Percentiles rank a stretch among this genome's conserved stretches.
phyloP scores from a whole-genome alignment of 148 eudicot species.

The Rheum nobile region DNA sequence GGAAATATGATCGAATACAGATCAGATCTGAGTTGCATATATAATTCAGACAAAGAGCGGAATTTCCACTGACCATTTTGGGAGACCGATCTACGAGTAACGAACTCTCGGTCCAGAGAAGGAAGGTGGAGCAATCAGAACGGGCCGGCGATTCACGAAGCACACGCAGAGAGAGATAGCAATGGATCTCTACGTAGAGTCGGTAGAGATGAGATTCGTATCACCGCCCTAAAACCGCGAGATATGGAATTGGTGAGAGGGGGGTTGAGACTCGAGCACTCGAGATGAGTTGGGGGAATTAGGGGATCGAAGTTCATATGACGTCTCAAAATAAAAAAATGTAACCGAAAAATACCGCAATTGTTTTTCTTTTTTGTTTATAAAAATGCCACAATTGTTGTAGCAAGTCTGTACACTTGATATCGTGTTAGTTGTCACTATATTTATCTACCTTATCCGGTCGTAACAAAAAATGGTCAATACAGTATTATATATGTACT shows the following conservation, averaged over 20 bases:
- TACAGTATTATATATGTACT: too few species aligned
- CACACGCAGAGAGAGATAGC: not conserved
- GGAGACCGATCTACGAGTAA: not conserved
- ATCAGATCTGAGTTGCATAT: slow-evolving; percentile 7
- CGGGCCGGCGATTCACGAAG: slow-evolving; percentile 1
- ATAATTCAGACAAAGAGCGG: not conserved
- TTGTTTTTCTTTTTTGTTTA: too few species aligned
- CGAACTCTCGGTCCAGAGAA: not conserved
- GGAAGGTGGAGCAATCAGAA: not conserved
- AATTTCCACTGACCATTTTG: slow-evolving; percentile 4
- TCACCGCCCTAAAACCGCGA: not conserved
- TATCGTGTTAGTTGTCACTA: too few species aligned
- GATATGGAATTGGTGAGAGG: not conserved
- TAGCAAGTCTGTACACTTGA: too few species aligned
- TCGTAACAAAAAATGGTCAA: too few species aligned
- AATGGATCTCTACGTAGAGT: not conserved
- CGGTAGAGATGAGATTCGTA: not conserved
- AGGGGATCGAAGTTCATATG: not conserved
- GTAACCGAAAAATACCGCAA: not conserved
- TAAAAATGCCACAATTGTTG: too few species aligned
- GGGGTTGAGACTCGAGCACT: not conserved
- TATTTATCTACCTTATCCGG: too few species aligned
- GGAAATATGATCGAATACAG: not conserved
- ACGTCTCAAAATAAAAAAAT: not conserved
- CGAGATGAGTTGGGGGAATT: not conserved